Evolutionary conservation across 1,139 yeast genomes (phyloP), one percentile per base, ranked within the genome.

Genomic region (Candida labiduridarum): DNA sequence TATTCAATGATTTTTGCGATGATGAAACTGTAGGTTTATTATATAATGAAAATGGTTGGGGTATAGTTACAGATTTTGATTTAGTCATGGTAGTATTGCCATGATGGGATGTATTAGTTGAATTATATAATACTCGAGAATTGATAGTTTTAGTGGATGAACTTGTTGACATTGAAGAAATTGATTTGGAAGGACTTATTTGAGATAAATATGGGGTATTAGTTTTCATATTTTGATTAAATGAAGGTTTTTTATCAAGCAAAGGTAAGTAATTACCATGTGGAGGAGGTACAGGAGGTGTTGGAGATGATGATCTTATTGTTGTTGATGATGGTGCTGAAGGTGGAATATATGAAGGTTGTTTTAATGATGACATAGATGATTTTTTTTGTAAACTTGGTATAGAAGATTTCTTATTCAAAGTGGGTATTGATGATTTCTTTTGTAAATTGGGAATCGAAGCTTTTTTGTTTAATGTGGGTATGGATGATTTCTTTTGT

Each of bases 1-100:
- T 67, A 48, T 62, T 61, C 34, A 67, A 55, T 9, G 70, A 65
- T 57, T 74, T 76, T 52, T 75, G 80, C 11, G 78, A 72, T 27
- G 80, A 74, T n/a, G 79, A 72, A 4, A 76, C 64, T 10, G 81
- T 76, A 11, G 80, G 81, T 56, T 68, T 70, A 55, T 71, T 66
- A 57, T 74, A 76, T 43, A 74, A 61, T 10, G 68, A 59, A 50
- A 60, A 62, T 43, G 67, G 66, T 49, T 60, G 56, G 14, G 67
- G 66, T 5, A 58, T 58, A 10, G 68, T 63, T 11, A 51, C 46
- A 3, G 58, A 53, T 41, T 53, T 55, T 5, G 56, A 53, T 48
- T 55, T 52, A 1, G 47, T 46, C 15, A 51, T 15, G 7, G 40
- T n/a, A 5, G n/a, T 31, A 25, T 35, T 25, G 9, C 41, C 19